These are phyloP conservation scores for Penicillium mononematosum DNA, from an alignment of 495 filamentous ascomycete genomes.

Conservation along the genomic window DNA sequence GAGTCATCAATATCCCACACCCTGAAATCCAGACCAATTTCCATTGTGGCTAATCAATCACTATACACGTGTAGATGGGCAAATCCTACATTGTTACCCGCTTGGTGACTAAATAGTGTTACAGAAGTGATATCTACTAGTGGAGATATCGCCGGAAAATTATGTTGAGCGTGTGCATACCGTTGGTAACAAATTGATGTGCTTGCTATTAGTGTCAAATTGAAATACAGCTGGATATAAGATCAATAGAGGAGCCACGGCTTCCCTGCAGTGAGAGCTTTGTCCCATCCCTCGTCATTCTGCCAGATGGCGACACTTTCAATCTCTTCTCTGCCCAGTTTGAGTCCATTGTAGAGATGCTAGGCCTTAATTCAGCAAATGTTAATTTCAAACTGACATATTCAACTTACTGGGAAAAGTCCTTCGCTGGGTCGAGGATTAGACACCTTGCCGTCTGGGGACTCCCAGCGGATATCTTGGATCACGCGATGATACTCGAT, in stretches of 20 bases:
- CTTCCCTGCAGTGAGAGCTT: slow-evolving; percentile 37
- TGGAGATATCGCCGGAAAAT: neutral
- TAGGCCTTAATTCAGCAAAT: slow-evolving; percentile 17
- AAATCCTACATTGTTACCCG: slow-evolving; percentile 53
- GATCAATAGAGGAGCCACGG: slow-evolving; percentile 42
- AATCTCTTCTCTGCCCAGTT: slow-evolving; percentile 43
- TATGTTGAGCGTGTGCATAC: neutral
- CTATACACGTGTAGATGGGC: slow-evolving; percentile 38
- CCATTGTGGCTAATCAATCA: neutral
- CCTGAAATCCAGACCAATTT: neutral
- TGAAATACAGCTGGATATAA: slow-evolving; percentile 6
- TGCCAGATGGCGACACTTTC: slow-evolving; percentile 46
- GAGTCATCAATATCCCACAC: slow-evolving; percentile 14
- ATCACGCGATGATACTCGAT: slow-evolving; percentile 63
- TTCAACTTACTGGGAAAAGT: slow-evolving; percentile 43
- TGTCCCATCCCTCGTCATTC: slow-evolving; percentile 48
- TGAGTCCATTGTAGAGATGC: slow-evolving; percentile 49
- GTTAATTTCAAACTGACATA: neutral
- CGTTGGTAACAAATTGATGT: slow-evolving; percentile 9
- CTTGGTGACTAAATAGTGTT: slow-evolving; percentile 33
- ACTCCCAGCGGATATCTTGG: slow-evolving; percentile 41
- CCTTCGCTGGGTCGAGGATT: slow-evolving; percentile 43
- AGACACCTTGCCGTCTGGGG: slow-evolving; percentile 41
- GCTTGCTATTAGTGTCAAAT: slow-evolving; percentile 9
- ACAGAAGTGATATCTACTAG: neutral